These are phyloP conservation scores for Salvia miltiorrhiza DNA, from an alignment of 257 asterid genomes.

Conservation along the genomic window DNA sequence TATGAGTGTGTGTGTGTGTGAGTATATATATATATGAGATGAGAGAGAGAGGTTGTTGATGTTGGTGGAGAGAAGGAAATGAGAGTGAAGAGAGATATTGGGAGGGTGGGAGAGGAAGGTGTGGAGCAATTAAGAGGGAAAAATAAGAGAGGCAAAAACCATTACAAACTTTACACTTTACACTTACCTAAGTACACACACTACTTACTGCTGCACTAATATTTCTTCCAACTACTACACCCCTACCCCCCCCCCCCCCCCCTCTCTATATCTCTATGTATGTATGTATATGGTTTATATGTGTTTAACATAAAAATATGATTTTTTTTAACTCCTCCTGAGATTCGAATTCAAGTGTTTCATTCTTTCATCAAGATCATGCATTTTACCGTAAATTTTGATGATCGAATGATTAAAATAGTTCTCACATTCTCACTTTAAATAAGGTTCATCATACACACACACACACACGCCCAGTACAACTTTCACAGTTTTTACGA, in stretches of 20 bases:
- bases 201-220: slow-evolving; percentile 18
- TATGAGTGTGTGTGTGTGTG: not conserved
- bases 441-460: too few species aligned
- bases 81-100: slow-evolving; percentile 38
- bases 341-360: too few species aligned
- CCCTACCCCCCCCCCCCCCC: not conserved
- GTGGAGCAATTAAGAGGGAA: slow-evolving; percentile 36
- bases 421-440: too few species aligned
- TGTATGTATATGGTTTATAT: too few species aligned
- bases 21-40: not conserved
- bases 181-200: slow-evolving; percentile 30
- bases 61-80: slow-evolving; percentile 25
- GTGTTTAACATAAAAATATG: too few species aligned
- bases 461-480: too few species aligned
- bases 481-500: too few species aligned
- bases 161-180: slow-evolving; percentile 11
- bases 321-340: too few species aligned
- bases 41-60: slow-evolving; percentile 8
- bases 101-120: slow-evolving; percentile 44
- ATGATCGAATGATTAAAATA: too few species aligned
- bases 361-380: too few species aligned
- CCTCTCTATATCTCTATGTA: not conserved
- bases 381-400: too few species aligned
- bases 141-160: slow-evolving; percentile 9
- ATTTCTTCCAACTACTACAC: slow-evolving; percentile 18